Evolutionary conservation across 495 filamentous ascomycete species (phyloP).

Genomic region (Penicillium fimorum): DNA sequence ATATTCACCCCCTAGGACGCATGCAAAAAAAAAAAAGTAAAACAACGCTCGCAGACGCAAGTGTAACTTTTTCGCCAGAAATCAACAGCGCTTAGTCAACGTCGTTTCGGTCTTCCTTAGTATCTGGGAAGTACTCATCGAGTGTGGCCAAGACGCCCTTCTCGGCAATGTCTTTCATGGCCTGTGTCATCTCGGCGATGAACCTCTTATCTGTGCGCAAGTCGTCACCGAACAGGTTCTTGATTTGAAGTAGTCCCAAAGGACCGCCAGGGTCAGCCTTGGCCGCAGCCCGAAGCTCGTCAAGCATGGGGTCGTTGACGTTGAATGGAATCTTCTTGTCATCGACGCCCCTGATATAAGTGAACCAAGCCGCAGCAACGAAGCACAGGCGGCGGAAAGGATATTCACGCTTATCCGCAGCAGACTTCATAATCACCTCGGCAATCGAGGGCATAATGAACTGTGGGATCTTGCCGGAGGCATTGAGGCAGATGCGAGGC

Average conservation of each 20-base stretch:
- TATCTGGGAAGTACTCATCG: conserved; percentile 37
- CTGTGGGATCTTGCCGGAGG: conserved; percentile 50
- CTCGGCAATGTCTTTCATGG: conserved; percentile 41
- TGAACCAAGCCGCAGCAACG: conserved; percentile 47
- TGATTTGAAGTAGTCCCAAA: conserved; percentile 37
- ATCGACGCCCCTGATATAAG: conserved; percentile 43
- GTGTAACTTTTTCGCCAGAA: conserved; percentile 14
- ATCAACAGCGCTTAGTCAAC: conserved; percentile 23
- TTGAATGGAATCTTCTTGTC: conserved; percentile 32
- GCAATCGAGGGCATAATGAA: conserved; percentile 53
- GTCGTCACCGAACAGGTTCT: conserved; percentile 47
- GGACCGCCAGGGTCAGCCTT: conserved; percentile 38
- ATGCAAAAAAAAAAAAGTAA: conserved; percentile 19
- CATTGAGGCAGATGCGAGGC: conserved; percentile 46
- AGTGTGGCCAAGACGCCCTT: conserved; percentile 46
- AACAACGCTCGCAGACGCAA: conserved; percentile 22
- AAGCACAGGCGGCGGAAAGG: conserved; percentile 48
- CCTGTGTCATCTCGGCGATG: conserved; percentile 35
- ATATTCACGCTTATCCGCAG: neutral
- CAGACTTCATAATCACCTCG: conserved; percentile 36
- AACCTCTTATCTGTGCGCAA: conserved; percentile 43
- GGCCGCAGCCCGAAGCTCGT: conserved; percentile 43
- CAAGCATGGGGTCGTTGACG: conserved; percentile 47
- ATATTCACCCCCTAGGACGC: conserved; percentile 14
- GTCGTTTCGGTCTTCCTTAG: neutral